These are phyloP conservation scores for Protostelium mycophagum DNA, from an alignment of 78 protist genomes.

Conservation along the genomic window DNA sequence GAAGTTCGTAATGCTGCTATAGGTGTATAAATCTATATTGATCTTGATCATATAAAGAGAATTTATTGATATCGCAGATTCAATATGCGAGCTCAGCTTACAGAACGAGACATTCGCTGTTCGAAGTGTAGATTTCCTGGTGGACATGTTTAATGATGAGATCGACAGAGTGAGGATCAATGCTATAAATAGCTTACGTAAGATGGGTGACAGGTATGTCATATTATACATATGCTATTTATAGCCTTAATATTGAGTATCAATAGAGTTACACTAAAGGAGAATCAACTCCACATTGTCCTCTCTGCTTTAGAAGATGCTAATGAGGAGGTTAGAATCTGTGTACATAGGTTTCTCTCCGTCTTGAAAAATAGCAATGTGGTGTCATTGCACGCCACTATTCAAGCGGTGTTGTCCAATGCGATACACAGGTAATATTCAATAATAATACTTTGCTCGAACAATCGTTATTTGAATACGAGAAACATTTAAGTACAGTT, in stretches of 20 bases:
- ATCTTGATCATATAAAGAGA: too few relatives aligned
- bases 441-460: background rate
- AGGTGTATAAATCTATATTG: background rate
- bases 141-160: conserved; percentile 56
- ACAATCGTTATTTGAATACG: too few relatives aligned
- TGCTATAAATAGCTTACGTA: conserved; percentile 38
- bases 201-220: conserved; percentile 21
- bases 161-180: conserved; percentile 61
- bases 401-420: conserved; percentile 48
- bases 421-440: background rate
- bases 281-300: conserved; percentile 28
- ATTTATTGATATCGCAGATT: conserved; percentile 5
- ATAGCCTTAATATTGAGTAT: conserved; percentile 5
- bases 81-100: conserved; percentile 52
- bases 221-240: too few relatives aligned
- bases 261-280: background rate
- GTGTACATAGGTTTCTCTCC: conserved; percentile 37
- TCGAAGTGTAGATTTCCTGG: conserved; percentile 52
- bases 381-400: conserved; percentile 33
- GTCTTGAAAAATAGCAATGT: conserved; percentile 24
- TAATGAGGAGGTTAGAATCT: conserved; percentile 23
- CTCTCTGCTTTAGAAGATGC: conserved; percentile 38
- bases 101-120: conserved; percentile 51
- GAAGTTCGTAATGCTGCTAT: conserved; percentile 59
- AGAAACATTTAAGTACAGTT: too few relatives aligned